Evolutionary conservation across 495 filamentous ascomycete species (phyloP), one percentile per base, ranked within the genome.

Genomic region (Penicillium pulvis): DNA sequence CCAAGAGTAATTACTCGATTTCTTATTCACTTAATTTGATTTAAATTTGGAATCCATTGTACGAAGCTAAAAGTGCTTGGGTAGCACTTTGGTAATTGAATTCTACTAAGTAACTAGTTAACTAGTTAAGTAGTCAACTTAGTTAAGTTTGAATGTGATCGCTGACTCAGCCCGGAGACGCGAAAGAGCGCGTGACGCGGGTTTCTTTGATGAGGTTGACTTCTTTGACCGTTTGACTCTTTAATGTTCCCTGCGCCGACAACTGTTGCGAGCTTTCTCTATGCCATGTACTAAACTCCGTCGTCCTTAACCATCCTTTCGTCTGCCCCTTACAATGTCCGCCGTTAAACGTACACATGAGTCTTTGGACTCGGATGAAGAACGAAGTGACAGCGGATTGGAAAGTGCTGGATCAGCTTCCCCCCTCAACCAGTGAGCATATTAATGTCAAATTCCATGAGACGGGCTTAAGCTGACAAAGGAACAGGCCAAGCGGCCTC

Each of bases 301-400:
- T 43, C 39, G 5, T 28, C n/a, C 16, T 23, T 10, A 20, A 16
- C 39, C 4, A 41, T 16, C 12, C 14, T 2, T n/a, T 17, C 14
- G 11, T 16, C 20, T 43, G 20, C 9, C 33, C 41, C 28, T 26
- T 28, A 20, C 64, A 11, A 78, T 81, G 76, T 67, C 74, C 17
- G 66, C 73, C 7, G 53, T 72, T 36, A 86, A 87, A 65, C 80
- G 85, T 55, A 61, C 68, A 24, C 79, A 81, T 55, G 66, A 67
- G 33, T 65, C 61, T 43, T 47, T 71, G n/a, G 77, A 81, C 39
- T 75, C 76, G 3, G 80, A 85, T 35, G 62, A 78, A 14, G 78
- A 80, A 28, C 46, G 19, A 65, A 81, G 57, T 41, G 57, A 65
- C 28, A 63, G 39, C 19, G 57, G 39, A 7, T 60, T 56, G 14